These are phyloP conservation scores for Eucalyptus marginata DNA, from an alignment of 345 rosid species.

Conservation along the genomic window DNA sequence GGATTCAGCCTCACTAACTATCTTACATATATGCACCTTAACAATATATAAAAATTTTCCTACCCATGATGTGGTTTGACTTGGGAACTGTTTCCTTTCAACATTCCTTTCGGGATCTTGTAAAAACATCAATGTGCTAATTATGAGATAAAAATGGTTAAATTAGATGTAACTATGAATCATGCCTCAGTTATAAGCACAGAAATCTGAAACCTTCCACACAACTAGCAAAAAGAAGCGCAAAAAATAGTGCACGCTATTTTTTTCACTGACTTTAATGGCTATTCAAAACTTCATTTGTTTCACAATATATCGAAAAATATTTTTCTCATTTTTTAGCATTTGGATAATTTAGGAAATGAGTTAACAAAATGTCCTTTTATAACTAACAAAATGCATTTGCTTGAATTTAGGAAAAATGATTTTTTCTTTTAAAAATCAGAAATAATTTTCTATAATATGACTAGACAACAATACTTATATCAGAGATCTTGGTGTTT, in stretches of 20 bases:
- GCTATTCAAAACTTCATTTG: neutral
- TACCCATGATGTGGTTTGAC: neutral
- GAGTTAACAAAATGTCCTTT: neutral
- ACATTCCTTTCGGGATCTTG: neutral
- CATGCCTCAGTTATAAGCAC: neutral
- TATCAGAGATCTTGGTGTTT: no score
- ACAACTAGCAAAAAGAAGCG: neutral
- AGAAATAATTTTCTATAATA: no score
- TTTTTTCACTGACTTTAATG: neutral
- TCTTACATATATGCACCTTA: neutral
- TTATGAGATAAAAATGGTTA: neutral
- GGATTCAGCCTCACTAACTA: neutral
- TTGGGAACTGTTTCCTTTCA: neutral
- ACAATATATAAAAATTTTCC: neutral
- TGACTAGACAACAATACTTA: rapidly evolving
- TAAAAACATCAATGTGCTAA: neutral
- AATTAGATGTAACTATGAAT: neutral
- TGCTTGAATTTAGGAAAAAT: rapidly evolving
- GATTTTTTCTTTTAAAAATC: neutral
- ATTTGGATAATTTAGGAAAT: neutral
- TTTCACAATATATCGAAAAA: rapidly evolving
- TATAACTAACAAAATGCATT: neutral
- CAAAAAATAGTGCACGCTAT: neutral
- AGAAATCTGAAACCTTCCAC: neutral
- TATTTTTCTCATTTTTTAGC: neutral